These are phyloP conservation scores for Linum tenue DNA, from an alignment of 345 rosid species.

Conservation along the genomic window DNA sequence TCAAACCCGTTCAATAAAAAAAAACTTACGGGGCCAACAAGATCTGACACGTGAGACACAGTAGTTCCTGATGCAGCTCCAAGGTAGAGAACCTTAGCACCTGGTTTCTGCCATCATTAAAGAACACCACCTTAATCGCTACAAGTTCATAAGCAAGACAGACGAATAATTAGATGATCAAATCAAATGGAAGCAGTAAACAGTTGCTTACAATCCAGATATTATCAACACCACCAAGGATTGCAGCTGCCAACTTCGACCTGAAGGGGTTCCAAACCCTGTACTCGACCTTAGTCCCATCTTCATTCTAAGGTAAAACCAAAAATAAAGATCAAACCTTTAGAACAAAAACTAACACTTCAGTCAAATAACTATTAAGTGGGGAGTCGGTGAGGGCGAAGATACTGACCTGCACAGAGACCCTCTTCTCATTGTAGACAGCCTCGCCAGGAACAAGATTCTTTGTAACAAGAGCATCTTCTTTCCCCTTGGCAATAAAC, in stretches of 20 bases:
- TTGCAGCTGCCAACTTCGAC: constrained; percentile 90
- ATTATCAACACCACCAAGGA: constrained; percentile 96
- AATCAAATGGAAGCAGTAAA: too few relatives aligned
- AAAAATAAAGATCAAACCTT: background rate
- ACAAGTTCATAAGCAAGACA: background rate
- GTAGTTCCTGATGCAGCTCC: constrained; percentile 99
- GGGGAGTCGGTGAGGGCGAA: background rate
- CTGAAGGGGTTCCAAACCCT: constrained; percentile 98
- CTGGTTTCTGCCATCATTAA: constrained; percentile 55
- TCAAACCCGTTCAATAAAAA: background rate
- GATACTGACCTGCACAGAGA: constrained; percentile 61
- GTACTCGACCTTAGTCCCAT: constrained; percentile 90
- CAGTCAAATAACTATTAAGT: background rate
- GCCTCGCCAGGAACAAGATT: constrained; percentile 88
- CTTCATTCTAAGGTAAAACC: constrained; percentile 46
- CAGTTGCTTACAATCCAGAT: constrained; percentile 68
- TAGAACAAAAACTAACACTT: background rate
- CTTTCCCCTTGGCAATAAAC: constrained; percentile 77
- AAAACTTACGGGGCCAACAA: constrained; percentile 89
- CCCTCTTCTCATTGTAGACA: constrained; percentile 89
- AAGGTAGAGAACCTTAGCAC: constrained; percentile 87
- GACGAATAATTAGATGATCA: too few relatives aligned
- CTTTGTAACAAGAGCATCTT: constrained; percentile 86
- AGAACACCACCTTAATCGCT: background rate
- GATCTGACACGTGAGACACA: constrained; percentile 95